Percentiles rank a stretch among this genome's conserved stretches.
Evolutionary conservation across 768 basidiomycete genomes (phyloP).

Genomic region (Boletus pseudopeckii): DNA sequence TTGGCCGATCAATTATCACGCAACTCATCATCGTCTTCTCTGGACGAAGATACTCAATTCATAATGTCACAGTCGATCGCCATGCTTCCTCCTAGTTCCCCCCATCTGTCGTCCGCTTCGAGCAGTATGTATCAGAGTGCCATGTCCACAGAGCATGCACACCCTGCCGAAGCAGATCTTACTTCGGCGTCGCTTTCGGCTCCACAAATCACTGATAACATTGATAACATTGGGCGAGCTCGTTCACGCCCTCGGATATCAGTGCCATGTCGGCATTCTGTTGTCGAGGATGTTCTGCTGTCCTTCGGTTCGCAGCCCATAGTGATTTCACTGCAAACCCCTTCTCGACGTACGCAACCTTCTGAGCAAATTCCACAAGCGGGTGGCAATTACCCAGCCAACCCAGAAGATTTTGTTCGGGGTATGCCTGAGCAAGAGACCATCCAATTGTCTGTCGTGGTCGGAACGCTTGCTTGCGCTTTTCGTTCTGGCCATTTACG

Average conservation of each 20-base stretch:
- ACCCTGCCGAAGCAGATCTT: background rate
- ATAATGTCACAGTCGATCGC: slow-evolving; percentile 77
- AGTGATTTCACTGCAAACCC: slow-evolving; percentile 50
- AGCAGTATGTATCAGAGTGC: slow-evolving; percentile 82
- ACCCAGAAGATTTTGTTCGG: slow-evolving; percentile 2
- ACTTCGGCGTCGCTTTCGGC: background rate
- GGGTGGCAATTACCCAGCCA: slow-evolving; percentile 3
- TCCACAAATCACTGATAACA: background rate
- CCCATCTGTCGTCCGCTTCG: slow-evolving; percentile 46
- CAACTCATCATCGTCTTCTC: slow-evolving; percentile 52
- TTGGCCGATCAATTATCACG: slow-evolving; percentile 34
- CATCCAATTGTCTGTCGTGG: slow-evolving; percentile 39
- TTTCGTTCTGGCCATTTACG: slow-evolving; percentile 56
- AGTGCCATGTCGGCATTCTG: slow-evolving; percentile 6
- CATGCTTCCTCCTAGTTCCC: slow-evolving; percentile 48
- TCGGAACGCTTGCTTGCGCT: slow-evolving; percentile 54
- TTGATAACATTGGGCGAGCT: background rate
- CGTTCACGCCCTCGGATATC: slow-evolving; percentile 6
- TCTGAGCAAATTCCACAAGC: slow-evolving; percentile 2
- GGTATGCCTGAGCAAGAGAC: slow-evolving; percentile 26
- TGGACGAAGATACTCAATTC: slow-evolving; percentile 63
- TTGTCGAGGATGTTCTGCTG: slow-evolving; percentile 48
- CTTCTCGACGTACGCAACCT: slow-evolving; percentile 26
- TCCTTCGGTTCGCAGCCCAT: slow-evolving; percentile 66
- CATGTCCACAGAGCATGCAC: slow-evolving; percentile 37